Evolutionary conservation across 2,329 filamentous ascomycete genomes (phyloP), one percentile per base, ranked within the genome.

Genomic region (Cytospora schulzeri): DNA sequence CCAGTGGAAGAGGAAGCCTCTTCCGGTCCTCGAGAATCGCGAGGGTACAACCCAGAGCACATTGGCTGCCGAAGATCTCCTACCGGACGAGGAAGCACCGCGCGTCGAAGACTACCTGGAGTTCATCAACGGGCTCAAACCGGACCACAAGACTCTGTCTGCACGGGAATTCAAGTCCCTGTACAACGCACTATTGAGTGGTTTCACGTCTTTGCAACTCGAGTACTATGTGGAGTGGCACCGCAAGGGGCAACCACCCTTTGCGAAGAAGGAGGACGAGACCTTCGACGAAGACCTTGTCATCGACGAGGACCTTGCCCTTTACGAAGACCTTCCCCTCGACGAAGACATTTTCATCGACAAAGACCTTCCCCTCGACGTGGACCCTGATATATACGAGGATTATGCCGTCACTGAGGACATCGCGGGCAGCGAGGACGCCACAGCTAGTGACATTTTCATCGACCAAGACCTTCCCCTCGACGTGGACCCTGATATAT

Each of bases 101-200:
- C 56, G 61, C 15, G 3, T 58, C 2, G 72, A 77, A 22, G 79
- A 84, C 51, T 73, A 80, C 1, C 70, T 76, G 57, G 70, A 73
- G 4, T 81, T 83, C 64, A 80, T 88, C 22, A 74, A 85, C 35
- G 79, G 79, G 62, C 70, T 87, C 38, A 77, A 77, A 45, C 85
- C 84, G 1, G 75, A 77, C 7, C 76, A 76, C 28, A 75, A 66
- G 1, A 69, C 76, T 11, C 63, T 86, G 5, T 70, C 74, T 1
- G 69, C 73, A 38, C 73, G 70, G 0, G 76, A 82, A 8, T 85
- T 84, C 60, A 70, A 75, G 4, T 73, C 74, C 15, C 70, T 87
- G 17, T 69, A 76, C 29, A 65, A 73, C 0, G 67, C 70, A 4
- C 73, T 86, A 7, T 55, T 72, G 15, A 67, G 75, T 0, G 81